These are phyloP conservation scores for Oryza meridionalis DNA, from an alignment of 176 grass and related monocot genomes.

Conservation along the genomic window DNA sequence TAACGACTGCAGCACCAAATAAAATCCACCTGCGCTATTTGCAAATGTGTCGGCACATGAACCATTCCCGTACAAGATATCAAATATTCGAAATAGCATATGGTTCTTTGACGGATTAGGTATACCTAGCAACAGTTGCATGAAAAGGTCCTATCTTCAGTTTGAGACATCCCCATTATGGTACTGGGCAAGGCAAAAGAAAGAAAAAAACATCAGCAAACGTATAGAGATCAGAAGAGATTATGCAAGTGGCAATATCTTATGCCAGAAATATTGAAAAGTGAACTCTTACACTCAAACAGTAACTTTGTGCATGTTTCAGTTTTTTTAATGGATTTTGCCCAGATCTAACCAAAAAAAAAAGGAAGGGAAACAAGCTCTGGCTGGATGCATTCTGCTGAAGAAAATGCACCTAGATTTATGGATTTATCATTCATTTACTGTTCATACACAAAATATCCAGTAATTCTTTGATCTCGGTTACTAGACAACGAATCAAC, in stretches of 20 bases:
- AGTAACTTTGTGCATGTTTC: neutral
- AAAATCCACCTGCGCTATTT: slow-evolving; percentile 3
- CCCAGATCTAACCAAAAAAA: too few species aligned
- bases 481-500: neutral
- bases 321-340: too few species aligned
- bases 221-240: neutral
- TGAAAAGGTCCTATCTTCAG: slow-evolving; percentile 44
- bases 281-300: neutral
- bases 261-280: neutral
- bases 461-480: neutral
- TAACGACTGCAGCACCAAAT: neutral
- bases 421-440: slow-evolving; percentile 12
- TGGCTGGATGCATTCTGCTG: neutral
- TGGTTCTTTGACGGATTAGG: neutral
- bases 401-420: neutral
- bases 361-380: neutral
- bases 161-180: slow-evolving; percentile 67
- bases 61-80: neutral
- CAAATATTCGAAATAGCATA: neutral
- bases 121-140: slow-evolving; percentile 39
- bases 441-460: neutral
- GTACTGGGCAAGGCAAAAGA: slow-evolving; percentile 38
- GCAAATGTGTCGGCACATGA: slow-evolving; percentile 3
- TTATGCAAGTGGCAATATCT: neutral
- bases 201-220: neutral